phyloP scores from a whole-genome alignment of 106 monocot genomes.

The Dioscorea alata region DNA sequence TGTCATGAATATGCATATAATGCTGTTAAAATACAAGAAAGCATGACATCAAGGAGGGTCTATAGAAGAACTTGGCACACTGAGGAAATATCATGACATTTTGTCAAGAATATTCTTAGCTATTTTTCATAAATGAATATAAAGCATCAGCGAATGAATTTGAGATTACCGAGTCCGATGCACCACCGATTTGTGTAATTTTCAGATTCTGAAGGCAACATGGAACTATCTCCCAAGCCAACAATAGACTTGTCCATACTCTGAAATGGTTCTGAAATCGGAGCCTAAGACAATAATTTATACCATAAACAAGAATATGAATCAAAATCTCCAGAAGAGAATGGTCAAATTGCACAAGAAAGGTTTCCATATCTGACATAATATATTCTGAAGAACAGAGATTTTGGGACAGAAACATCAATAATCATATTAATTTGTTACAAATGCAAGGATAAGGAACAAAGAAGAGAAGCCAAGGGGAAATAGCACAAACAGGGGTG shows the following conservation, averaged over 20 bases:
- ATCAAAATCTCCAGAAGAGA: not conserved
- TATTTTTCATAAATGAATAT: no score
- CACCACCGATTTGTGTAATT: constrained; percentile 45
- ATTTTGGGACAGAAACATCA: not conserved
- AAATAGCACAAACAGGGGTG: no score
- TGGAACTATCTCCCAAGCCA: constrained; percentile 50
- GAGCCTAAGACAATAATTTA: constrained; percentile 23
- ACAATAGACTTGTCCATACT: constrained; percentile 47
- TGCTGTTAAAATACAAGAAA: not conserved
- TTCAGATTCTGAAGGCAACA: constrained; percentile 2
- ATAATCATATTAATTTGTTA: not conserved
- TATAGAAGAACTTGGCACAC: not conserved
- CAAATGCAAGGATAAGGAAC: not conserved
- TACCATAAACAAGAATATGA: not conserved
- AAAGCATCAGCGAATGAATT: not conserved
- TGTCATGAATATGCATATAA: not conserved
- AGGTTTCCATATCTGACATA: not conserved
- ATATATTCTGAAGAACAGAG: not conserved
- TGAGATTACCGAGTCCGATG: constrained; percentile 59
- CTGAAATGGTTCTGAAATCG: constrained; percentile 19
- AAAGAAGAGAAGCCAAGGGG: no score
- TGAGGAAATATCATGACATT: not conserved
- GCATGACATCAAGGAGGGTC: not conserved
- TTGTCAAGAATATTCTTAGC: no score
- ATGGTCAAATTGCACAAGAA: not conserved